Evolutionary conservation across 441 rosid species (phyloP), one percentile per base, ranked within the genome.

Genomic region (Erodium texanum): DNA sequence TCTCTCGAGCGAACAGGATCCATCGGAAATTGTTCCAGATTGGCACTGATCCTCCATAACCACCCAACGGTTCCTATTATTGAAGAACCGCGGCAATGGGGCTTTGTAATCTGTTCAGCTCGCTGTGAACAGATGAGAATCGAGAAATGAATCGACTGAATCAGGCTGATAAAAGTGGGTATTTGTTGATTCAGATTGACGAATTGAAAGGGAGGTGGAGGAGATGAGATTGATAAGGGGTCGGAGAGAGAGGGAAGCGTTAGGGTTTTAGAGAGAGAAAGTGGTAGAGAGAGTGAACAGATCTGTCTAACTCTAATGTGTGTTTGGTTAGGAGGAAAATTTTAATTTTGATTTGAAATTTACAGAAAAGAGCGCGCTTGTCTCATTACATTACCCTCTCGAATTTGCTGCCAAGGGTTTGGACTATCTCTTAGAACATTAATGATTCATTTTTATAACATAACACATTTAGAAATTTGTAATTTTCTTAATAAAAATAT

Each of bases 361-460:
- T n/a, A 52, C 22, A 18, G 59, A 52, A 52, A 52, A 27, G 59
- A 52, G 59, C 59, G 59, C 59, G 59, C 59, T 52, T 52, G 22
- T 52, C 59, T 7, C 22, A 5, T 52, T 18, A 52, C 59, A 0
- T 2, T 16, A n/a, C 22, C 58, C 14, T n/a, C 45, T 27, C 29
- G 29, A 27, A 27, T 27, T 27, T 27, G 29, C 29, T 27, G 29
- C 29, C 29, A 27, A 27, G 29, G 29, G 29, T 27, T 27, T 27
- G 29, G n/a, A n/a, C n/a, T n/a, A n/a, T n/a, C n/a, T n/a, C n/a
- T 27, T 27, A 27, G 29, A 27, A 27, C 29, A 27, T 27, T 27
- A 27, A 27, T 27, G 29, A 27, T 27, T 27, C 29, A 1, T 1
- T 27, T 27, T 27, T 4, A 27, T n/a, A n/a, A n/a, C n/a, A n/a